phyloP scores from a whole-genome alignment of 2,329 filamentous ascomycete genomes.

The Colletotrichum phormii region DNA sequence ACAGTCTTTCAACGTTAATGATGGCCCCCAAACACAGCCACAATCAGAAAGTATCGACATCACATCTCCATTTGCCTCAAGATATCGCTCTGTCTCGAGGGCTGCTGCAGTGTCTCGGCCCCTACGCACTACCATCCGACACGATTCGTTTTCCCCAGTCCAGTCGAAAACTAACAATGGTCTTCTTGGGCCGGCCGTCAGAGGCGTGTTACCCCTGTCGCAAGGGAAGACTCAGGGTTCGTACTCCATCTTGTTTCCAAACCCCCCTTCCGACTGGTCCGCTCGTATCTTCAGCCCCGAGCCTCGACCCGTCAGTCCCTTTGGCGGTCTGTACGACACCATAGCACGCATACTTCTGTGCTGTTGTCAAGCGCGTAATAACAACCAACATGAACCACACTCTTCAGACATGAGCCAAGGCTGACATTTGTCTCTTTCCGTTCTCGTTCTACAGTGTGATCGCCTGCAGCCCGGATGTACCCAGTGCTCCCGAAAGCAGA shows the following conservation, averaged over 20 bases:
- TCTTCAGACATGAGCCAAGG: not conserved
- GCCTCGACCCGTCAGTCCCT: constrained; percentile 22
- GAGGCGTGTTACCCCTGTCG: constrained; percentile 44
- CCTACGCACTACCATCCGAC: not conserved
- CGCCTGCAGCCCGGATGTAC: constrained; percentile 41
- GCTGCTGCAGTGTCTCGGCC: constrained; percentile 7
- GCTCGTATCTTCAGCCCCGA: constrained; percentile 14
- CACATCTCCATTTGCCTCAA: constrained; percentile 6
- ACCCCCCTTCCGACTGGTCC: constrained; percentile 17
- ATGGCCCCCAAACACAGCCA: constrained; percentile 19
- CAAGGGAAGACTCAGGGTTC: constrained; percentile 41
- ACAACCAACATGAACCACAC: not conserved
- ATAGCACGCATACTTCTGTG: not conserved
- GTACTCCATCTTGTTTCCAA: constrained; percentile 23
- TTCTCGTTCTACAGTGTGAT: constrained; percentile 40
- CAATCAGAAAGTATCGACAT: not conserved
- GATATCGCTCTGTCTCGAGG: constrained; percentile 11
- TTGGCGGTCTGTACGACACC: not conserved
- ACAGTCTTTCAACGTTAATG: not conserved
- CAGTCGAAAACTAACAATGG: constrained; percentile 37
- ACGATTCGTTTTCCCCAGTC: not conserved
- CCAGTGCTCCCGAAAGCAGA: constrained; percentile 43
- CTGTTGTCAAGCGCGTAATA: not conserved
- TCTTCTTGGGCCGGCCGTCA: constrained; percentile 45
- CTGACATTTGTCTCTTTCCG: constrained; percentile 12